A percentile compares a stretch with the other conserved stretches of the same genome.
phyloP scores from a whole-genome alignment of 805 yeast genomes.

The Candida ovalis region DNA sequence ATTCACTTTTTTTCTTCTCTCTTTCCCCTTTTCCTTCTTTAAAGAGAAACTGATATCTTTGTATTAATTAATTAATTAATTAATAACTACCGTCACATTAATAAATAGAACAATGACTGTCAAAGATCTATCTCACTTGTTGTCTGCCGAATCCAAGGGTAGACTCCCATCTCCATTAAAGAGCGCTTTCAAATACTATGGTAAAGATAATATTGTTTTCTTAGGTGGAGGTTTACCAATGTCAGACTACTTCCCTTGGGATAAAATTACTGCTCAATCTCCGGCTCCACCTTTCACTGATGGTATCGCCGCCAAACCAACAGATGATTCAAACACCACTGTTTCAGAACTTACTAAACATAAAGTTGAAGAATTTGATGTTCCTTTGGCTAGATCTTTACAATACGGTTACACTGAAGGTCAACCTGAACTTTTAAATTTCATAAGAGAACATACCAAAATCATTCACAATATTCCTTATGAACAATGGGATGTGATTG shows the following conservation, averaged over 20 bases:
- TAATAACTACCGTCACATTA: no score
- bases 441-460: conserved; percentile 73
- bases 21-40: no score
- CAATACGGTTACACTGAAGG: conserved; percentile 91
- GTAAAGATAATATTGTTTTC: conserved; percentile 73
- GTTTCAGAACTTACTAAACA: conserved; percentile 35
- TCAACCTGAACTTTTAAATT: conserved; percentile 62
- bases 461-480: conserved; percentile 48
- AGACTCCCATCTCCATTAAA: conserved; percentile 81
- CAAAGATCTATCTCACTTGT: conserved; percentile 69
- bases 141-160: conserved; percentile 73
- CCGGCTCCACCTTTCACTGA: conserved; percentile 77
- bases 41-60: no score
- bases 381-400: conserved; percentile 76
- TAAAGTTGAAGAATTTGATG: conserved; percentile 47
- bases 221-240: conserved; percentile 96
- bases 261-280: conserved; percentile 61
- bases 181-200: conserved; percentile 73
- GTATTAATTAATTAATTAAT: no score
- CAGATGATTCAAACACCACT: conserved; percentile 36
- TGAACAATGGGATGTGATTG: conserved; percentile 69
- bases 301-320: conserved; percentile 68
- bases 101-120: conserved; percentile 38
- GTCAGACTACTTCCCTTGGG: conserved; percentile 90
- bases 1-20: no score